phyloP scores from a whole-genome alignment of 140 eudicot genomes.

The Anethum foeniculum region DNA sequence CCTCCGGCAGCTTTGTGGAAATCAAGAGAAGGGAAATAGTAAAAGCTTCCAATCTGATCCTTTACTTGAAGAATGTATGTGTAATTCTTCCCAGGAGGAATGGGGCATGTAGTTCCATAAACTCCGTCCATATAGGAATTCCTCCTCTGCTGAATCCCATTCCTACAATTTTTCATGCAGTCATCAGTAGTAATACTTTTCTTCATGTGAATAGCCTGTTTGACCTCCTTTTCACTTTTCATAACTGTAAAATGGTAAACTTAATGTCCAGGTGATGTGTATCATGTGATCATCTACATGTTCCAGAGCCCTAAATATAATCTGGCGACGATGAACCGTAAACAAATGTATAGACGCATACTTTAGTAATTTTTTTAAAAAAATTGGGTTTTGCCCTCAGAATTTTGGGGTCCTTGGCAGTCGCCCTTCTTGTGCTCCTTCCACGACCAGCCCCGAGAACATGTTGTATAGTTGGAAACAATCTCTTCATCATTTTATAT shows the following conservation, averaged over 20 bases:
- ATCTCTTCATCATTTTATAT: neutral
- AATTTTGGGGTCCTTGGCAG: no score
- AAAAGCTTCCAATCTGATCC: slow-evolving; percentile 90
- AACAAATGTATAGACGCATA: no score
- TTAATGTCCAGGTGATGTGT: slow-evolving; percentile 74
- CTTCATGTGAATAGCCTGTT: slow-evolving; percentile 65
- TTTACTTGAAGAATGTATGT: slow-evolving; percentile 75
- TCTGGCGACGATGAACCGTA: slow-evolving; percentile 49
- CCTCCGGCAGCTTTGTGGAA: slow-evolving; percentile 97
- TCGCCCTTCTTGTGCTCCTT: no score
- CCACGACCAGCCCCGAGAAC: no score
- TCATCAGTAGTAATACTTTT: slow-evolving; percentile 12
- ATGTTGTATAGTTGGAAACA: neutral
- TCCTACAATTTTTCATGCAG: slow-evolving; percentile 36
- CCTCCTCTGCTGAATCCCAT: slow-evolving; percentile 77
- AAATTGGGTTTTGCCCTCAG: no score
- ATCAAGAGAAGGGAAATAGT: slow-evolving; percentile 68
- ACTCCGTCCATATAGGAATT: slow-evolving; percentile 88
- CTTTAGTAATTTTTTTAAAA: no score
- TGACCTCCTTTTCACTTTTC: slow-evolving; percentile 78
- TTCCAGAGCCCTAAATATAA: slow-evolving; percentile 70
- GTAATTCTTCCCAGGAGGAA: slow-evolving; percentile 80
- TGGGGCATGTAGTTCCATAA: slow-evolving; percentile 80
- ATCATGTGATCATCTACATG: slow-evolving; percentile 85
- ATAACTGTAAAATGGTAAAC: slow-evolving; percentile 78